These are phyloP conservation scores for Podila epigama DNA, from an alignment of 192 early-diverging fungal species.

Conservation along the genomic window DNA sequence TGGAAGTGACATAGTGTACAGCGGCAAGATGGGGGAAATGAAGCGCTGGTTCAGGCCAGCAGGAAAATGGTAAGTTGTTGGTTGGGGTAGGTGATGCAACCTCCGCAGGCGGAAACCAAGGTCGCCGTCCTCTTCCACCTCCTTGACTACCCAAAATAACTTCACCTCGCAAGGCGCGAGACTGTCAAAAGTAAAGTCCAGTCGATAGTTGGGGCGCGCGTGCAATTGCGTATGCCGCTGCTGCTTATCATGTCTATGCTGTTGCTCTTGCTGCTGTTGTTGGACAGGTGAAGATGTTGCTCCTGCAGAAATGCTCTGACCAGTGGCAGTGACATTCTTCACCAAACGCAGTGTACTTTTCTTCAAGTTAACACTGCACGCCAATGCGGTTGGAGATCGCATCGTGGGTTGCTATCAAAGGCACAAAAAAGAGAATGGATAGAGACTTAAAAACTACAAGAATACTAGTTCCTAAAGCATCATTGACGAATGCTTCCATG, in stretches of 20 bases:
- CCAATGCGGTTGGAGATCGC: constrained; percentile 41
- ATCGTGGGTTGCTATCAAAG: constrained; percentile 41
- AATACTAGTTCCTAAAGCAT: not conserved
- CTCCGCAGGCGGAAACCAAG: constrained; percentile 31
- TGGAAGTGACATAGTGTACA: constrained; percentile 49
- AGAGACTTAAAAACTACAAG: not conserved
- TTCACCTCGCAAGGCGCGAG: constrained; percentile 44
- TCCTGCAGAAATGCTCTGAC: constrained; percentile 20
- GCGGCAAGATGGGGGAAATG: constrained; percentile 41
- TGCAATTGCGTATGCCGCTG: not conserved
- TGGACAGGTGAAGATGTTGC: constrained; percentile 25
- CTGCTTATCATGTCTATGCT: too few relatives aligned
- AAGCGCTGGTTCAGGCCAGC: constrained; percentile 48
- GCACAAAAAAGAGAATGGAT: not conserved
- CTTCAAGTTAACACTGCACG: constrained; percentile 42
- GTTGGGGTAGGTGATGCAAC: constrained; percentile 38
- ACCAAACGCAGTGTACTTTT: constrained; percentile 38
- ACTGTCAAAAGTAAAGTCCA: constrained; percentile 41
- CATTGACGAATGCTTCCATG: not conserved
- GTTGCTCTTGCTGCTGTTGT: constrained; percentile 7
- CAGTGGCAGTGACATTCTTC: constrained; percentile 35
- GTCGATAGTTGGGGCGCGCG: constrained; percentile 28
- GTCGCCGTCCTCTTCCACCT: constrained; percentile 38
- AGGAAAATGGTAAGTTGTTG: constrained; percentile 44
- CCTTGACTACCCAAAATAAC: constrained; percentile 44